These are phyloP conservation scores for Russula foetens DNA, from an alignment of 768 basidiomycete genomes.

Conservation along the genomic window DNA sequence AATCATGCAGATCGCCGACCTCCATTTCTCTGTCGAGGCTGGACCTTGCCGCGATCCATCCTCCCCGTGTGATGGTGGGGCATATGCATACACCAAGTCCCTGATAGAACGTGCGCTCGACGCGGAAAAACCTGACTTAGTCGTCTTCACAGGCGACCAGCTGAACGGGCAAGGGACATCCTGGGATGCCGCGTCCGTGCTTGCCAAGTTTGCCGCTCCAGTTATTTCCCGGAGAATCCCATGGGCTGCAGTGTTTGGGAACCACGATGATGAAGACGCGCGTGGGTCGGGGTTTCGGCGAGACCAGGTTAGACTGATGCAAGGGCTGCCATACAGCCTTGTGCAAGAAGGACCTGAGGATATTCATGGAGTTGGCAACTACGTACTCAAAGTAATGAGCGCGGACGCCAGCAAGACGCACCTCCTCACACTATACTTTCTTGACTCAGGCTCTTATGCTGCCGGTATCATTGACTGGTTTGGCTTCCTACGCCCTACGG, in stretches of 20 bases:
- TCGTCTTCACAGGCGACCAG: constrained; percentile 91
- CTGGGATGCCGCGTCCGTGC: constrained; percentile 82
- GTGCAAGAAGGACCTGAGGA: constrained; percentile 73
- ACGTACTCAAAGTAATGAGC: constrained; percentile 76
- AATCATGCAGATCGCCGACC: constrained; percentile 84
- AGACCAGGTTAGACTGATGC: constrained; percentile 63
- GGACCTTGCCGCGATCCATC: constrained; percentile 72
- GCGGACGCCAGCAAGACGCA: constrained; percentile 86
- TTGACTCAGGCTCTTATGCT: constrained; percentile 80
- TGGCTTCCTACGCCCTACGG: constrained; percentile 56
- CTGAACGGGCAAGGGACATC: constrained; percentile 85
- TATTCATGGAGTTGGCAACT: constrained; percentile 89
- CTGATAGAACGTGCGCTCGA: constrained; percentile 68
- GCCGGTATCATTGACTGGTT: constrained; percentile 52
- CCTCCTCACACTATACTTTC: constrained; percentile 83
- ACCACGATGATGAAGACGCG: constrained; percentile 82
- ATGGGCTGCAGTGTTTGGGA: constrained; percentile 91
- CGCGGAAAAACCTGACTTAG: constrained; percentile 78
- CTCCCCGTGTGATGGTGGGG: constrained; percentile 41
- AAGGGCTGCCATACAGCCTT: constrained; percentile 77
- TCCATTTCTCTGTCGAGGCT: constrained; percentile 81
- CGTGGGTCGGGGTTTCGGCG: constrained; percentile 34
- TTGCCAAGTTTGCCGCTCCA: constrained; percentile 80
- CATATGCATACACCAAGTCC: constrained; percentile 73
- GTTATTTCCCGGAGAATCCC: constrained; percentile 72